These are phyloP conservation scores for Phytophthora meadii DNA, from an alignment of 352 stramenopile genomes.

Conservation along the genomic window DNA sequence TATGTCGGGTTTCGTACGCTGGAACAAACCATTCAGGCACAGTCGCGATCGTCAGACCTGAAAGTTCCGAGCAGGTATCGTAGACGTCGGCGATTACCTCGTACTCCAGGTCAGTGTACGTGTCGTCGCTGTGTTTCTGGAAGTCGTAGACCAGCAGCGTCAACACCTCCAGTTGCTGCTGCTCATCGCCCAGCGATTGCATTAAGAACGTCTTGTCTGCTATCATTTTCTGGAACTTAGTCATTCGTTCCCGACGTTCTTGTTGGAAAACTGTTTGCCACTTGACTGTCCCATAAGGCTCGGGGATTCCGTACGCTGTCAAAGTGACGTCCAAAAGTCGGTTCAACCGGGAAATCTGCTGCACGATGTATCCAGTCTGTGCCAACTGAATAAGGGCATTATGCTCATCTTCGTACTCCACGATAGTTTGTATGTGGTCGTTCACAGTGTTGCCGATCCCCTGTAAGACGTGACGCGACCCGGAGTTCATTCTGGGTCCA, in stretches of 20 bases:
- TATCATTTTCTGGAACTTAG: constrained; percentile 22
- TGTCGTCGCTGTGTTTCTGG: constrained; percentile 26
- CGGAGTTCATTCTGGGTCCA: constrained; percentile 11
- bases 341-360: constrained; percentile 32
- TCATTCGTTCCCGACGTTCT: constrained; percentile 32
- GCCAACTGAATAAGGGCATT: constrained; percentile 31
- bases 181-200: constrained; percentile 26
- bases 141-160: constrained; percentile 38
- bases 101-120: constrained; percentile 32
- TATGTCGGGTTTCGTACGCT: constrained; percentile 28
- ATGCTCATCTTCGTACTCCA: constrained; percentile 25
- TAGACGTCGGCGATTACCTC: constrained; percentile 27
- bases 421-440: constrained; percentile 26
- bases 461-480: constrained; percentile 23
- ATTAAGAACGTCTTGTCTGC: constrained; percentile 17
- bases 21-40: constrained; percentile 44
- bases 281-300: constrained; percentile 13
- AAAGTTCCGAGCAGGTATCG: constrained; percentile 21
- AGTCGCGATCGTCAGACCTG: constrained; percentile 18
- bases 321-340: constrained; percentile 33
- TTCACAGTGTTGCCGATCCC: constrained; percentile 24
- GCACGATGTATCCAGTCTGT: constrained; percentile 32
- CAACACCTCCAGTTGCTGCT: constrained; percentile 37
- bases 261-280: constrained; percentile 34
- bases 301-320: constrained; percentile 21